These are phyloP conservation scores for Penicillium sp. DNA, from an alignment of 2,329 filamentous ascomycete species.

Conservation along the genomic window DNA sequence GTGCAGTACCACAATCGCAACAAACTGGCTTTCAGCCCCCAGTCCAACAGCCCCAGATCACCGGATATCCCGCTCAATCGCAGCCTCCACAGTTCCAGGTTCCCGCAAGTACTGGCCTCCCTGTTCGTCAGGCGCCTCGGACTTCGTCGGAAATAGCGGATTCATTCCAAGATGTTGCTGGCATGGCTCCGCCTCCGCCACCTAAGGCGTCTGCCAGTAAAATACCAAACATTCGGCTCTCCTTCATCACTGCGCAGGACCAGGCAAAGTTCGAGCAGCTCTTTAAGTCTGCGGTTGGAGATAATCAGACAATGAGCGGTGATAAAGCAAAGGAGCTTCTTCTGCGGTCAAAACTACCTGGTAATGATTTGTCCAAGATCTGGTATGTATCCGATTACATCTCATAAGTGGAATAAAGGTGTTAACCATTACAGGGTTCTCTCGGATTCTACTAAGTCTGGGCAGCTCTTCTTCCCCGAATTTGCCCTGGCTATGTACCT, in stretches of 20 bases:
- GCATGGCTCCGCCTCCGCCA: constrained; percentile 47
- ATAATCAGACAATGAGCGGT: constrained; percentile 74
- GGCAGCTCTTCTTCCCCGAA: constrained; percentile 91
- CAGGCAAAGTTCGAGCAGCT: constrained; percentile 95
- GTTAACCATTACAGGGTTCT: too few relatives aligned
- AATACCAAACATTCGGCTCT: constrained; percentile 87
- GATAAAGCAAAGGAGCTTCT: constrained; percentile 87
- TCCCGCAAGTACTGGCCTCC: too few relatives aligned
- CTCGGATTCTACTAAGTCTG: constrained; percentile 90
- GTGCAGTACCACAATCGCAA: too few relatives aligned
- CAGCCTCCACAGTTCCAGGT: too few relatives aligned
- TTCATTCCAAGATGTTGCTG: constrained; percentile 45
- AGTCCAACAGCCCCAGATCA: constrained; percentile 39
- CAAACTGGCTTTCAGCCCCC: too few relatives aligned
- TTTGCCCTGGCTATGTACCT: constrained; percentile 98
- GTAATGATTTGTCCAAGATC: constrained; percentile 83
- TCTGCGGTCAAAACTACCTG: constrained; percentile 76
- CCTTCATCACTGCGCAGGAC: constrained; percentile 90
- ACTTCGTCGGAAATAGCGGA: constrained; percentile 55
- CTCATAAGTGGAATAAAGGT: too few relatives aligned
- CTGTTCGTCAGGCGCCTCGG: constrained; percentile 13
- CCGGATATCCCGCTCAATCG: constrained; percentile 45
- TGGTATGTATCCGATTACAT: too few relatives aligned
- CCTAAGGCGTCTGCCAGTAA: constrained; percentile 60
- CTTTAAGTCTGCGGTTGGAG: constrained; percentile 88